phyloP scores from a whole-genome alignment of 352 stramenopile species.

The Globisporangium splendens region DNA sequence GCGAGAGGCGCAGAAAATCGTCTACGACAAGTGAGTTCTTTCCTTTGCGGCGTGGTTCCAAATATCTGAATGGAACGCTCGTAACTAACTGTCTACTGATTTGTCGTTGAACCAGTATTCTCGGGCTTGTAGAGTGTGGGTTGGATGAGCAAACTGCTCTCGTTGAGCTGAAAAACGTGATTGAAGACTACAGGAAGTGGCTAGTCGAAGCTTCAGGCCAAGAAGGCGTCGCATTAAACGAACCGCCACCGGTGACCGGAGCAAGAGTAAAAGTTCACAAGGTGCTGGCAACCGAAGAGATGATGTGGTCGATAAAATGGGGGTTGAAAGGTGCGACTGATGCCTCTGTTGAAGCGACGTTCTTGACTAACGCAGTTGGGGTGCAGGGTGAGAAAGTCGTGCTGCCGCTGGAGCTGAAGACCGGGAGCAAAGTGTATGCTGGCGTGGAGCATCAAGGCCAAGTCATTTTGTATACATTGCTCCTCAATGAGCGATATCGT shows the following conservation, averaged over 20 bases:
- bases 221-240: conserved; percentile 29
- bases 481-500: conserved; percentile 77
- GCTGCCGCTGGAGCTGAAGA: conserved; percentile 87
- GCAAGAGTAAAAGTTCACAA: conserved; percentile 34
- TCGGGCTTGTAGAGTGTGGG: conserved; percentile 64
- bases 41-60: neutral
- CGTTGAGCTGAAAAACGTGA: conserved; percentile 51
- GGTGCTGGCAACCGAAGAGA: conserved; percentile 76
- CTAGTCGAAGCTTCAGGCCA: conserved; percentile 12
- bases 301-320: conserved; percentile 85
- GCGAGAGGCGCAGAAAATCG: conserved; percentile 39
- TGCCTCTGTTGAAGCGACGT: conserved; percentile 54
- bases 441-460: conserved; percentile 70
- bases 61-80: conserved; percentile 1
- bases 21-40: conserved; percentile 52
- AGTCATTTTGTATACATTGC: conserved; percentile 87
- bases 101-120: conserved; percentile 33
- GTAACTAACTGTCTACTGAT: conserved; percentile 4
- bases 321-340: conserved; percentile 78
- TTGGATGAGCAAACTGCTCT: conserved; percentile 56
- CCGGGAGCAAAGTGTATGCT: conserved; percentile 64
- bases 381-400: conserved; percentile 20
- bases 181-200: conserved; percentile 55
- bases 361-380: conserved; percentile 13
- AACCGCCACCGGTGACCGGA: conserved; percentile 18